Base-by-base conservation (phyloP, 345 rosid genomes). In the Eucalyptus brandiana region DNA sequence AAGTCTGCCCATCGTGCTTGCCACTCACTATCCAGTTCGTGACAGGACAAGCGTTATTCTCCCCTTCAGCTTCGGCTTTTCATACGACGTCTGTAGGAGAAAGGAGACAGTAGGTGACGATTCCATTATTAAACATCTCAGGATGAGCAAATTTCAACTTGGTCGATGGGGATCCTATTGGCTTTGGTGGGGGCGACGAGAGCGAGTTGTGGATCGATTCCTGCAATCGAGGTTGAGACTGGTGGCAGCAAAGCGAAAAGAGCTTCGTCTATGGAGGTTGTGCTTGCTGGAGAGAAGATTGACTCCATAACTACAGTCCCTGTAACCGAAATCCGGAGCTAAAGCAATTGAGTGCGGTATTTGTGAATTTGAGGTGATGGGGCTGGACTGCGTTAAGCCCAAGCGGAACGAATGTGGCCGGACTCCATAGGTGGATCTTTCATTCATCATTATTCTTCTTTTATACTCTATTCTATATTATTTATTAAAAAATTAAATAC, bases 51-150 rank as follows among this genome's bases (percentile, higher is more conserved):
- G 26, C 30, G 62, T 56, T 21, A 56, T 56, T 56, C 62, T 56
- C 13, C 62, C 62, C 62, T 56, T 56, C 62, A 56, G 62, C 62
- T 56, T 56, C 28, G 30, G 62, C 62, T 56, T 56, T 56, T 56
- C 62, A 56, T 56, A 10, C 62, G 0, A 23, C 62, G 0, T 56
- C 30, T 56, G 0, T 56, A 23, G 62, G 62, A 56, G 62, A 56
- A 56, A 56, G 62, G 62, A 56, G 13, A 56, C 62, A 9, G 12
- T 56, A 56, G 62, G 30, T 56, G 62, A 56, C 62, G 13, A 23
- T 56, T 56, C 62, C 3, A 0, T 56, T 10, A 0, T 23, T 56
- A 56, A 56, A 56, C 62, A 56, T 56, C 30, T 56, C 62, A 56
- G 62, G 62, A 56, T 56, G 58, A 53, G 58, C 58, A 53, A 19